phyloP scores from a whole-genome alignment of 345 rosid species.

The Hibiscus trionum region DNA sequence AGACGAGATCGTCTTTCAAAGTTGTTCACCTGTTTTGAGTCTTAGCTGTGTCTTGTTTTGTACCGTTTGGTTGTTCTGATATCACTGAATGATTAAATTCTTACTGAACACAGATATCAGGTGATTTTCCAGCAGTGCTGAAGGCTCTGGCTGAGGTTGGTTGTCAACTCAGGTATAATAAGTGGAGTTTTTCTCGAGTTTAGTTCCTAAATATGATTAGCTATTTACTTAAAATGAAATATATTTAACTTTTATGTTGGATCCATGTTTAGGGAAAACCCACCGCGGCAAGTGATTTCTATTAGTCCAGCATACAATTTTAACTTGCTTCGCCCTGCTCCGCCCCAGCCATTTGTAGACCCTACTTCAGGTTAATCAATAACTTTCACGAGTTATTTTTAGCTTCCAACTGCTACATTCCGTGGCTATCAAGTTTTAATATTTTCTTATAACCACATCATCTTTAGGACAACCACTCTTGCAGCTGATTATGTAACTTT shows the following conservation, averaged over 20 bases:
- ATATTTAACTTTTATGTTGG: background rate
- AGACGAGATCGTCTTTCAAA: background rate
- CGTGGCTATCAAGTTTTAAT: constrained; percentile 37
- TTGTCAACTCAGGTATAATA: constrained; percentile 42
- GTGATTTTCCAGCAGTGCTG: constrained; percentile 48
- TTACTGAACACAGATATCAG: constrained; percentile 38
- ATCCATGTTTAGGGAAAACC: constrained; percentile 38
- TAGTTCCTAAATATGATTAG: background rate
- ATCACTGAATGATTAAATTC: background rate
- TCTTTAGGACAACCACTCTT: constrained; percentile 60
- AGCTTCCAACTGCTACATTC: constrained; percentile 18
- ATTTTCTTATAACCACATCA: constrained; percentile 44
- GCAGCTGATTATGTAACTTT: constrained; percentile 63
- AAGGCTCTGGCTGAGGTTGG: constrained; percentile 57
- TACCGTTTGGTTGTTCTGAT: background rate
- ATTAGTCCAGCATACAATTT: constrained; percentile 53
- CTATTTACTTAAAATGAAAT: background rate
- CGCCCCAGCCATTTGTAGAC: constrained; percentile 26
- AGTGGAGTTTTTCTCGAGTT: background rate
- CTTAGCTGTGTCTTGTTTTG: background rate
- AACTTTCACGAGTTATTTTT: background rate
- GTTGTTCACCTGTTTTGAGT: background rate
- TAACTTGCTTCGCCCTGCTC: constrained; percentile 29
- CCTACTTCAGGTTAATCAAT: constrained; percentile 51
- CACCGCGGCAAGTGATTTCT: constrained; percentile 57